Evolutionary conservation across 2,329 filamentous ascomycete genomes (phyloP).

Genomic region (Phoma sp.): DNA sequence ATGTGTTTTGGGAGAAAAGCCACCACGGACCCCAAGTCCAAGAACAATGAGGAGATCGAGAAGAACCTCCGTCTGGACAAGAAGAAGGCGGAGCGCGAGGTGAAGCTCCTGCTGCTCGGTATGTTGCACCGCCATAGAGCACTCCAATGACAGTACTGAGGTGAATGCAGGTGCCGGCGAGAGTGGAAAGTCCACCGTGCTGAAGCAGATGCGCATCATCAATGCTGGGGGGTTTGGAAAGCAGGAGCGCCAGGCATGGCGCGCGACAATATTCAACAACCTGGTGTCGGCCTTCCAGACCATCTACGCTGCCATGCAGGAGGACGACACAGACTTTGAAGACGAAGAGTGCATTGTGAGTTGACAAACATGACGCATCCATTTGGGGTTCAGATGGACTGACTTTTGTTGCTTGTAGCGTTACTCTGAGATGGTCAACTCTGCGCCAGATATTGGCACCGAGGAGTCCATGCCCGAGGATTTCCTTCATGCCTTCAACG

Average conservation of each 20-base stretch:
- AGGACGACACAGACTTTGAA: conserved; percentile 80
- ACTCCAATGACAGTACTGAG: conserved; percentile 27
- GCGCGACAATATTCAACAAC: conserved; percentile 95
- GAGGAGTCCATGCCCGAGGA: conserved; percentile 80
- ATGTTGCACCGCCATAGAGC: conserved; percentile 45
- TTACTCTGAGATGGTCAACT: conserved; percentile 76
- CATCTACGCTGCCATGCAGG: conserved; percentile 88
- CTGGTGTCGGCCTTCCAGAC: conserved; percentile 90
- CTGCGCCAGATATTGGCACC: conserved; percentile 80
- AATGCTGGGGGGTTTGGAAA: conserved; percentile 91
- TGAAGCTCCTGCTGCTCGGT: conserved; percentile 95
- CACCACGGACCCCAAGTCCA: conserved; percentile 52
- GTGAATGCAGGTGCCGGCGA: conserved; percentile 79
- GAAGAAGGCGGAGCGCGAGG: conserved; percentile 82
- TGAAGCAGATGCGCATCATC: conserved; percentile 99
- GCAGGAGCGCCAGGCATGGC: conserved; percentile 89
- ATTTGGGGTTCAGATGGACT: not conserved
- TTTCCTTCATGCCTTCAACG: conserved; percentile 80
- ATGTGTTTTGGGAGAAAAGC: conserved; percentile 61
- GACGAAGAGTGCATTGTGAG: conserved; percentile 79
- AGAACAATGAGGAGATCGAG: conserved; percentile 75
- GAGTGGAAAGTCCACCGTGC: conserved; percentile 92
- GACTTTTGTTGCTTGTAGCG: conserved; percentile 59
- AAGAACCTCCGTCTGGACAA: conserved; percentile 84
- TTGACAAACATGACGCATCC: not conserved